Base-by-base conservation (phyloP, 2,329 filamentous ascomycete species). In the Penicillium corylophilum region DNA sequence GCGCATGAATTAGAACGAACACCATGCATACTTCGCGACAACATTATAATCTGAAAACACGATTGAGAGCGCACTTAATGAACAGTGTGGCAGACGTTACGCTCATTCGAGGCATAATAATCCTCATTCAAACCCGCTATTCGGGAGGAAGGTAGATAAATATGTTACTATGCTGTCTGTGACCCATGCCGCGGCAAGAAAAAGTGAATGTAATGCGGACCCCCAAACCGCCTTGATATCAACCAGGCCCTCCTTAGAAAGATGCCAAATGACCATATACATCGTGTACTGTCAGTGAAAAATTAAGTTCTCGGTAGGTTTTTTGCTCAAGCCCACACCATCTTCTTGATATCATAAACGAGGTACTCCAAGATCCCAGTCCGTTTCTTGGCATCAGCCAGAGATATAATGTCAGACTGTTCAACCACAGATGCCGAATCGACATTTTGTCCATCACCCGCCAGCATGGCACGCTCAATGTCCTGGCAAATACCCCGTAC, bases 261-360 rank as follows among this genome's bases (percentile, higher is more conserved):
- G n/a, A n/a, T 18, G 7, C 6, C n/a, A 35, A 18, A 10, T 13
- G 35, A 20, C 10, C 2, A 24, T 12, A 41, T 18, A 4, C 28
- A 26, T 38, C 33, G 20, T n/a, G 22, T 33, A 15, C 22, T 31
- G n/a, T 6, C 24, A 40, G 22, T 12, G 20, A 3, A 12, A 13
- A 20, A 5, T 12, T 2, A 20, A 20, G 2, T 9, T 13, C 18
- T 3, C 6, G 9, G n/a, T n/a, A n/a, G n/a, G n/a, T n/a, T n/a
- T n/a, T n/a, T n/a, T 10, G 13, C 10, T 51, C 44, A 63, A 9
- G 80, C 79, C 94, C 94, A 97, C 12, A 99, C 91, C 68, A 97
- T 74, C 77, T 90, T 95, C 82, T 96, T 96, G 64, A 97, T 80
- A 53, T 87, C 88, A 76, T 97, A 91, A 1, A 91, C 90, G 65